Base-by-base conservation (phyloP, 1,284 basidiomycete species). In the Naganishia sp. region DNA sequence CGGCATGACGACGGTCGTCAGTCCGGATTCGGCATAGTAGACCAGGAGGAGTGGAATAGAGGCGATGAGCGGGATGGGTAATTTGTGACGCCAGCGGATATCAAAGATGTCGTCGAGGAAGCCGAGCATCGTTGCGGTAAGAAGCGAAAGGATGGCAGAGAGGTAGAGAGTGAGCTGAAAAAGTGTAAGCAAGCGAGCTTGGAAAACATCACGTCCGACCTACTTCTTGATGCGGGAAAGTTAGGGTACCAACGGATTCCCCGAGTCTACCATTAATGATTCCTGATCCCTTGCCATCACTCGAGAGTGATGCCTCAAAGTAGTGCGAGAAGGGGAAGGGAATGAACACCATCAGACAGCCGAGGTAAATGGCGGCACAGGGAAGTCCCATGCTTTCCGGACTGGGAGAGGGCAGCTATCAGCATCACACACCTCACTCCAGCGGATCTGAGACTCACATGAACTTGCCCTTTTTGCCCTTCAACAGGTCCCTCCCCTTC, bases 41-140 rank as follows among this genome's bases (percentile, higher is more conserved):
- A 98, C 94, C 78, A 98, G 89, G 41, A 99, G 83, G 25, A 98
- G 85, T 1, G 96, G 96, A 23, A 99, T 91, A 18, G 92, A 91
- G 0, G 93, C 92, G 66, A 99, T 90, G 73, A 99, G 86, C 0
- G 94, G 96, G 63, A 99, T 96, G 0, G 96, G 96, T 9, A 99
- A 80, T 79, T 99, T 99, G 81, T 98, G 93, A 68, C 96, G 82
- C 96, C 96, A 99, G 13, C 96, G 87, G 71, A 99, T 98, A 77
- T 99, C 96, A 73, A 99, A 99, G 1, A 99, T 86, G 77, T 99
- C 96, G 75, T 99, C 96, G 54, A 98, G 83, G 74, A 99, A 97
- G 10, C 96, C 95, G 2, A 99, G 86, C 69, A 99, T 84, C 0
- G 93, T 94, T 0, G 96, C 94, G 31, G 92, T 91, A 31, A 97